phyloP scores from a whole-genome alignment of 306 rosid genomes.

The Trichosanthes truncata region DNA sequence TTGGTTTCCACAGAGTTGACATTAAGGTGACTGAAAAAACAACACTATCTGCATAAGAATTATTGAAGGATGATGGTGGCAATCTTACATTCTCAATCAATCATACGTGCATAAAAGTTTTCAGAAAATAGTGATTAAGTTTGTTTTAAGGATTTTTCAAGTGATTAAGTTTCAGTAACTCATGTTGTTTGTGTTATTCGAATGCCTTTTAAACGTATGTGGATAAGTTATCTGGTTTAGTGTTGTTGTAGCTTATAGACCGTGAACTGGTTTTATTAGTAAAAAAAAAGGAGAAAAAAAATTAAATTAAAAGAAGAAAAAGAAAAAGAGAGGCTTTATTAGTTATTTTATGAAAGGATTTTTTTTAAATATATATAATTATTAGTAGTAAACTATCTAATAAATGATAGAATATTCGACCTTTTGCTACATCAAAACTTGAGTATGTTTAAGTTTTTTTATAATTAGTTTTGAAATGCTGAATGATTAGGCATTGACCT shows the following conservation, averaged over 20 bases:
- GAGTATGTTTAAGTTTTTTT: not conserved
- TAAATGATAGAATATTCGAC: not conserved
- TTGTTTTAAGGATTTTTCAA: no score
- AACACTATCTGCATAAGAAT: constrained; percentile 21
- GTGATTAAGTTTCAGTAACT: not conserved
- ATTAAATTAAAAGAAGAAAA: no score
- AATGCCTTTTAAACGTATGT: not conserved
- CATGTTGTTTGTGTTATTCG: not conserved
- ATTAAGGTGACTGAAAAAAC: constrained; percentile 17
- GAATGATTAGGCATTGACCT: not conserved
- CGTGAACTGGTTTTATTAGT: not conserved
- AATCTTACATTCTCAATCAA: not conserved
- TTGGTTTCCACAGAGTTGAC: constrained; percentile 45
- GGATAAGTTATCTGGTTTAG: no score
- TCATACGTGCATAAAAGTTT: not conserved
- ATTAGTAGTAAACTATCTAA: not conserved
- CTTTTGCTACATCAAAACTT: not conserved
- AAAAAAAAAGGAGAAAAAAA: not conserved
- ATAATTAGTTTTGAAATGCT: not conserved
- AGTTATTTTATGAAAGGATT: not conserved
- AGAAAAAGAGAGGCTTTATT: not conserved
- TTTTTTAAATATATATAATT: not conserved
- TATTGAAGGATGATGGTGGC: not conserved
- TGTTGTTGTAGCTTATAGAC: not conserved
- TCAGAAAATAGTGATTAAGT: not conserved